Conservation (phyloP, 495 filamentous ascomycete species). For the Parachaetomium inaequale region DNA sequence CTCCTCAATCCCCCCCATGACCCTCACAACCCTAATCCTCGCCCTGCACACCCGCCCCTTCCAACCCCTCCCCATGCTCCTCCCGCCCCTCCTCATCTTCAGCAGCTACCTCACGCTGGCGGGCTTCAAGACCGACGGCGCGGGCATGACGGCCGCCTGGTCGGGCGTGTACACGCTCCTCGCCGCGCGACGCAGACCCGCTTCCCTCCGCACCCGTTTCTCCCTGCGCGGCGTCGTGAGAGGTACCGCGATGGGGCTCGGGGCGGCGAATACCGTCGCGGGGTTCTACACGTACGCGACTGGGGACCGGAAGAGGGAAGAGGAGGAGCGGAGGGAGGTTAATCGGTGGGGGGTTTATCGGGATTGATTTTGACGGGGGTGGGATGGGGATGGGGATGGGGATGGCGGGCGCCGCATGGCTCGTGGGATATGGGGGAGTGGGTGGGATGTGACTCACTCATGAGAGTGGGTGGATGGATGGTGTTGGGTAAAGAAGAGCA, state of each 20-base stretch:
- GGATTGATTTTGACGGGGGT: not conserved
- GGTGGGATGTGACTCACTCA: no score
- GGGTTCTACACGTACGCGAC: conserved; percentile 68
- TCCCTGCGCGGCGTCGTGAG: conserved; percentile 66
- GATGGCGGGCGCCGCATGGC: not conserved
- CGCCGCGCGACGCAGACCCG: conserved; percentile 62
- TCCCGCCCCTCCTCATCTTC: conserved; percentile 82
- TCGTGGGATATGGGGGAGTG: not conserved
- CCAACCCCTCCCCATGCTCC: conserved; percentile 70
- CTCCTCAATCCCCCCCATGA: conserved; percentile 70
- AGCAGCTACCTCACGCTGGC: conserved; percentile 78
- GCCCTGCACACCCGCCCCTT: conserved; percentile 74
- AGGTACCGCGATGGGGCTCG: conserved; percentile 67
- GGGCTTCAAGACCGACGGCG: conserved; percentile 74
- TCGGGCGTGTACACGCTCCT: conserved; percentile 79
- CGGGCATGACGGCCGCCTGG: conserved; percentile 82
- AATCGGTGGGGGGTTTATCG: conserved; percentile 47
- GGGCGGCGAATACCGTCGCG: conserved; percentile 63
- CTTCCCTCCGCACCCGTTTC: conserved; percentile 42
- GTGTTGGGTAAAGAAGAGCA: no score
- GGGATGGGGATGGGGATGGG: not conserved
- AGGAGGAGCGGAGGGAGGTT: conserved; percentile 37
- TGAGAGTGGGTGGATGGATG: no score
- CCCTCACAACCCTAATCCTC: conserved; percentile 74
- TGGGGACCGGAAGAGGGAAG: conserved; percentile 54